Conservation (phyloP, 2,329 filamentous ascomycete species). For the Gaeumannomyces sp. region DNA sequence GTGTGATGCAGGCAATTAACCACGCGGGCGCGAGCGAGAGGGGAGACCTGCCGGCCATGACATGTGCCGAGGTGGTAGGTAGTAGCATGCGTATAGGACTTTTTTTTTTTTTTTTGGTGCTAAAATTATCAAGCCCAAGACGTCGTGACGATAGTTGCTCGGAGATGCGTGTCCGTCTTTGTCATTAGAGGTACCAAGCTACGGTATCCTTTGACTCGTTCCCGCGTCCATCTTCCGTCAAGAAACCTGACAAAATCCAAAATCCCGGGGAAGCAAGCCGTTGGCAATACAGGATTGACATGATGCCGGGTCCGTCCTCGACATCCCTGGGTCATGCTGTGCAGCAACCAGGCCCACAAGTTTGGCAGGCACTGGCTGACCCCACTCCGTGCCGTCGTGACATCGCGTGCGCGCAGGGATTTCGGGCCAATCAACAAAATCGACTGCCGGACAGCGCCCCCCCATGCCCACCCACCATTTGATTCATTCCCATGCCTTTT, state of each 20-base stretch:
- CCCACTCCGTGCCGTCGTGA: background rate
- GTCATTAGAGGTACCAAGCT: too few relatives aligned
- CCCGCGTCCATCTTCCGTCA: too few relatives aligned
- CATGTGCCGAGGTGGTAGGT: background rate
- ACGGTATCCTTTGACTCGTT: too few relatives aligned
- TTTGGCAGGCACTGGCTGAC: background rate
- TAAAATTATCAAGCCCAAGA: background rate
- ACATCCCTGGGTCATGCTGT: background rate
- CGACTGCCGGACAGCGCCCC: background rate
- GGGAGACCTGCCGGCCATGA: too few relatives aligned
- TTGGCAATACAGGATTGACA: background rate
- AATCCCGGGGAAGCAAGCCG: too few relatives aligned
- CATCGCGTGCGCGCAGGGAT: background rate
- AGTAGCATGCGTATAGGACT: too few relatives aligned
- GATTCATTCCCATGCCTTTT: too few relatives aligned
- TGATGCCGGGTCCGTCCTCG: too few relatives aligned
- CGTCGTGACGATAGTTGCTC: background rate
- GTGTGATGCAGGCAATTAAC: background rate
- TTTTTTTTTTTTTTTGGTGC: too few relatives aligned
- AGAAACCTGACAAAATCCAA: too few relatives aligned
- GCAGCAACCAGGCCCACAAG: background rate
- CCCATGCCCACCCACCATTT: background rate
- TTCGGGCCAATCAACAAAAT: conserved; percentile 1
- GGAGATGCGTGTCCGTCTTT: too few relatives aligned
- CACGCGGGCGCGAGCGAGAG: too few relatives aligned